phyloP scores from a whole-genome alignment of 805 yeast genomes.

The Cyberlindnera bimundalis region DNA sequence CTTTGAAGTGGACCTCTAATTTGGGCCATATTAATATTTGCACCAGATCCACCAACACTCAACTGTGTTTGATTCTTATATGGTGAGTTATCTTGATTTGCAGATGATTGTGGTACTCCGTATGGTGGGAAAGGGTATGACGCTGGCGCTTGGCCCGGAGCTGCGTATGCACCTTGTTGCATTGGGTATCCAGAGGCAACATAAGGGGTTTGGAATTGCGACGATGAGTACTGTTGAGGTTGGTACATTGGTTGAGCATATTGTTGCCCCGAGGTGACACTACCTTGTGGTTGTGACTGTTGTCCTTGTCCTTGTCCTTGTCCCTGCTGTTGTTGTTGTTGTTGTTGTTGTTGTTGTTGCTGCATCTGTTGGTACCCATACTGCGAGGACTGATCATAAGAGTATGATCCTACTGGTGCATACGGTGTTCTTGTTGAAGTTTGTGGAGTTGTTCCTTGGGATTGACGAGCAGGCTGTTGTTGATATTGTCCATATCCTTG shows the following conservation, averaged over 20 bases:
- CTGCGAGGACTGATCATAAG: conserved; percentile 10
- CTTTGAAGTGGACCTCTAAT: conserved; percentile 18
- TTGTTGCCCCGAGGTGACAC: conserved; percentile 6
- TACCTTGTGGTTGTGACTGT: conserved; percentile 4
- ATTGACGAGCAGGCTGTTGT: conserved; percentile 17
- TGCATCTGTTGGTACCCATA: conserved; percentile 8
- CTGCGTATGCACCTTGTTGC: conserved; percentile 4
- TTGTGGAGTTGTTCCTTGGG: conserved; percentile 12
- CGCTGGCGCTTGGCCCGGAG: conserved; percentile 4
- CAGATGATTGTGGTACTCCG: conserved; percentile 5
- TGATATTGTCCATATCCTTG: conserved; percentile 16
- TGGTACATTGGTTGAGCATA: conserved; percentile 11
- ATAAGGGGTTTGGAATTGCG: conserved; percentile 6
- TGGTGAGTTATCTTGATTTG: conserved; percentile 7
- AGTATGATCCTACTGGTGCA: conserved; percentile 1
- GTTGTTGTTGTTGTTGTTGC: conserved; percentile 5
- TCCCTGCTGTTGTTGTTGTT: conserved; percentile 1
- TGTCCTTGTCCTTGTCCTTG: conserved; percentile 1
- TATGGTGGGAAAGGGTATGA: conserved; percentile 18
- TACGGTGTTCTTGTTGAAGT: conserved; percentile 7
- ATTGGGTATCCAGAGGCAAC: conserved; percentile 8
- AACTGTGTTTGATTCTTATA: conserved; percentile 9
- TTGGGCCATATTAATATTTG: conserved; percentile 16
- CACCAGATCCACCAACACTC: conserved; percentile 6
- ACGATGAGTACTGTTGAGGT: conserved; percentile 1